Conservation (phyloP, 768 basidiomycete species). For the Trametes punicea region DNA sequence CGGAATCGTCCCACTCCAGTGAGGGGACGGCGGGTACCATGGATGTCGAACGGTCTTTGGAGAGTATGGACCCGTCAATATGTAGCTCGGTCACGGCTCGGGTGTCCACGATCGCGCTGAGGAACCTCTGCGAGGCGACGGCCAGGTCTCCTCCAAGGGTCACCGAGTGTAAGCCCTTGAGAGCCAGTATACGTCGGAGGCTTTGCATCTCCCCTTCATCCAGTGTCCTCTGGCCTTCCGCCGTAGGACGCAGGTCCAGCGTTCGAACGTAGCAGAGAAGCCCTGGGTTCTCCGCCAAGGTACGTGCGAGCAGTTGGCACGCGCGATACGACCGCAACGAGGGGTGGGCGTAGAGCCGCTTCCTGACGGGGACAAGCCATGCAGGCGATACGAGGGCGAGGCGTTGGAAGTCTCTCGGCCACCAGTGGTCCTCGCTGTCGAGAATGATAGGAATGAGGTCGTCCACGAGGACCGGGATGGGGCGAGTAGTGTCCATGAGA, state of each 20-base stretch:
- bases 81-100: constrained; percentile 41
- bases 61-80: constrained; percentile 42
- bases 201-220: constrained; percentile 33
- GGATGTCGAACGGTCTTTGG: constrained; percentile 22
- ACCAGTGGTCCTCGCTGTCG: constrained; percentile 48
- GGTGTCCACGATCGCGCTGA: constrained; percentile 40
- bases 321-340: constrained; percentile 39
- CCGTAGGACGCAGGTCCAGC: constrained; percentile 40
- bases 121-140: constrained; percentile 45
- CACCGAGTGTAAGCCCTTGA: constrained; percentile 41
- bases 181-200: constrained; percentile 39
- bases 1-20: constrained; percentile 51
- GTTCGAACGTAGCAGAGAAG: constrained; percentile 38
- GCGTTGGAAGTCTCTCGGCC: constrained; percentile 46
- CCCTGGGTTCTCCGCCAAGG: constrained; percentile 37
- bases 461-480: constrained; percentile 37
- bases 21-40: constrained; percentile 30
- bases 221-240: constrained; percentile 12
- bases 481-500: constrained; percentile 6
- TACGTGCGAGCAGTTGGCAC: constrained; percentile 40
- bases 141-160: constrained; percentile 48
- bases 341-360: constrained; percentile 45
- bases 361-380: constrained; percentile 45
- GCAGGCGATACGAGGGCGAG: constrained; percentile 49
- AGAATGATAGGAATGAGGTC: constrained; percentile 54